A percentile compares a stretch with the other conserved stretches of the same genome.
These are phyloP conservation scores for Termitomyces sp. DNA, from an alignment of 768 basidiomycete species.

Conservation along the genomic window DNA sequence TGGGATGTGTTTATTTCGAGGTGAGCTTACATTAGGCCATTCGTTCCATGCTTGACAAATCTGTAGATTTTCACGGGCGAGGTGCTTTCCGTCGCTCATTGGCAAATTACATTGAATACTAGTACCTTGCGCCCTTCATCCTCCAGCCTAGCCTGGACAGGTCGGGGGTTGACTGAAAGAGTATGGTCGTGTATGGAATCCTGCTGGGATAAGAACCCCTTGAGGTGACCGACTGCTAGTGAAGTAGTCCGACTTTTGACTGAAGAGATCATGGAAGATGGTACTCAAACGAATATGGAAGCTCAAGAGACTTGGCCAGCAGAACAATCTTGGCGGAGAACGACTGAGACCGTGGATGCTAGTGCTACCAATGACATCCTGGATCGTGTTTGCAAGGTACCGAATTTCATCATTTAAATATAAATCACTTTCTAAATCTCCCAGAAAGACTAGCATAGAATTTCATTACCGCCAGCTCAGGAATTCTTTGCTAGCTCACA, in stretches of 20 bases:
- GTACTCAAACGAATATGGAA: neutral
- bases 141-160: neutral
- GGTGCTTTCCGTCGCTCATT: neutral
- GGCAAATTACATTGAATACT: neutral
- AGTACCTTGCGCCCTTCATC: neutral
- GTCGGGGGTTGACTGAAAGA: neutral
- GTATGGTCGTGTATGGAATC: neutral
- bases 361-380: neutral
- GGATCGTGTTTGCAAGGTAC: neutral
- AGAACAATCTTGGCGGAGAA: neutral
- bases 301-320: neutral
- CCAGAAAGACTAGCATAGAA: too few species aligned
- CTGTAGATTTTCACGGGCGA: neutral
- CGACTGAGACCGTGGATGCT: neutral
- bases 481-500: neutral
- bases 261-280: neutral
- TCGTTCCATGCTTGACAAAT: neutral
- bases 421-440: neutral
- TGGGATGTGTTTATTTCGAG: neutral
- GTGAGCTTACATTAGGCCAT: neutral
- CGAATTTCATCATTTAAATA: neutral
- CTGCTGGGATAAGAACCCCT: neutral
- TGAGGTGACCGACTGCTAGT: neutral
- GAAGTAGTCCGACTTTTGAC: neutral
- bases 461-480: too few species aligned